Evolutionary conservation across 1,284 basidiomycete genomes (phyloP).

Genomic region (Taiwanofungus camphoratus): DNA sequence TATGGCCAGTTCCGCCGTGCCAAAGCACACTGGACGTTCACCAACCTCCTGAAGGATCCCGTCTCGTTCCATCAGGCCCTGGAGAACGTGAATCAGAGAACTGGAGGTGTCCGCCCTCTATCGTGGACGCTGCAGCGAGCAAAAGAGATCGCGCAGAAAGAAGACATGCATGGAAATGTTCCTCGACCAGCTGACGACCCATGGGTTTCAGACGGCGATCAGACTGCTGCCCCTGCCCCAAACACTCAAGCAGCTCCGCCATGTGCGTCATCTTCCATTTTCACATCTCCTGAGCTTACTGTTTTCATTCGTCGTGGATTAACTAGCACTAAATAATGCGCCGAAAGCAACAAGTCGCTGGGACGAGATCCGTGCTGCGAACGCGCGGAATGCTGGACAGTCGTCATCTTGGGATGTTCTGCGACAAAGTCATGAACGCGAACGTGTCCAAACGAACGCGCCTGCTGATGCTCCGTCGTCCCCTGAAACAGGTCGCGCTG

Average conservation of each 20-base stretch:
- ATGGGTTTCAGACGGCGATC: slow-evolving; percentile 6
- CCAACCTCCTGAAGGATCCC: slow-evolving; percentile 26
- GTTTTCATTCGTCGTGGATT: not conserved
- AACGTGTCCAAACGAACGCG: slow-evolving; percentile 14
- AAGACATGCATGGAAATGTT: slow-evolving; percentile 8
- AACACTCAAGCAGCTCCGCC: not conserved
- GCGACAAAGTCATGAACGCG: slow-evolving; percentile 53
- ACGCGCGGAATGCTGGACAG: slow-evolving; percentile 34
- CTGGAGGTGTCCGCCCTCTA: slow-evolving; percentile 14
- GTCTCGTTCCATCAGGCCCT: slow-evolving; percentile 36
- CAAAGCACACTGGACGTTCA: slow-evolving; percentile 17
- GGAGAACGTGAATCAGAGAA: slow-evolving; percentile 31
- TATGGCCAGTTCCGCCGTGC: slow-evolving; percentile 19
- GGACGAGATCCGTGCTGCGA: slow-evolving; percentile 60
- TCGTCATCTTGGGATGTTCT: slow-evolving; percentile 62
- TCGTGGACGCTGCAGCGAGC: slow-evolving; percentile 11
- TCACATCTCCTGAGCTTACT: not conserved
- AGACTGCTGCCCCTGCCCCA: not conserved
- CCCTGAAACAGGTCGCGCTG: slow-evolving; percentile 31
- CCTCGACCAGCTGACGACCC: not conserved
- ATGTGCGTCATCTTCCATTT: not conserved
- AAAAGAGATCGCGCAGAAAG: slow-evolving; percentile 2
- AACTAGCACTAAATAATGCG: not conserved
- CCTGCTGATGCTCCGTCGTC: slow-evolving; percentile 13
- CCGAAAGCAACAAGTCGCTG: slow-evolving; percentile 35